Conservation (phyloP, 768 basidiomycete species). For the Auriscalpium vulgare region DNA sequence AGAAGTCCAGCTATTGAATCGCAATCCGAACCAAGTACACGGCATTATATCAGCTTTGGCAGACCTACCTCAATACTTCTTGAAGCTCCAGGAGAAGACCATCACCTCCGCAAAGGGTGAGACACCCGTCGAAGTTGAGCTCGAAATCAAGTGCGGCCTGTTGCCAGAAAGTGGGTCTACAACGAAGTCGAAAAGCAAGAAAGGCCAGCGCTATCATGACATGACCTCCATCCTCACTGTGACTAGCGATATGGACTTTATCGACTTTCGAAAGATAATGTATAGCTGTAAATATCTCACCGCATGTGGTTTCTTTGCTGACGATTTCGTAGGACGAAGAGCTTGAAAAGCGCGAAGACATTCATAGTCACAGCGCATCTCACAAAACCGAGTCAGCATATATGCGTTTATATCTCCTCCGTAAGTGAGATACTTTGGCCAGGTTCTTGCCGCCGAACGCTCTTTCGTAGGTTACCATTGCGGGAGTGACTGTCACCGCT, state of each 20-base stretch:
- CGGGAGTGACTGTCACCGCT: conserved; percentile 49
- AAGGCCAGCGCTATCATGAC: conserved; percentile 41
- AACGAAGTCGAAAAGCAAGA: conserved; percentile 28
- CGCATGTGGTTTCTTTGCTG: not conserved
- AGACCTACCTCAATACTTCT: conserved; percentile 58
- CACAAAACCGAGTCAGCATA: conserved; percentile 62
- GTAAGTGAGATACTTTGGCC: conserved; percentile 40
- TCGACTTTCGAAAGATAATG: conserved; percentile 71
- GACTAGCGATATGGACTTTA: conserved; percentile 64
- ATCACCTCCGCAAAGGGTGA: conserved; percentile 35
- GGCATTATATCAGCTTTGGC: conserved; percentile 53
- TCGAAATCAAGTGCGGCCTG: conserved; percentile 53
- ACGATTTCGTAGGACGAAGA: conserved; percentile 48
- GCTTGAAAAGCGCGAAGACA: conserved; percentile 46
- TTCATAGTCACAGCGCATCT: conserved; percentile 56
- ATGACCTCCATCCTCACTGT: conserved; percentile 69
- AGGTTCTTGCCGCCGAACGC: conserved; percentile 8
- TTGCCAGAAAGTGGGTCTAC: conserved; percentile 20
- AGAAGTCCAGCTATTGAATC: conserved; percentile 9
- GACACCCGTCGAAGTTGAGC: conserved; percentile 46
- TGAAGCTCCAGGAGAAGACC: conserved; percentile 42
- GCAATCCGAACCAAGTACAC: conserved; percentile 32
- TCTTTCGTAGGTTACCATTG: conserved; percentile 51
- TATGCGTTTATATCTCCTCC: conserved; percentile 31
- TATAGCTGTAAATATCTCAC: not conserved